Base-by-base conservation (phyloP, 345 rosid species). In the Eucalyptus erythrocorys region DNA sequence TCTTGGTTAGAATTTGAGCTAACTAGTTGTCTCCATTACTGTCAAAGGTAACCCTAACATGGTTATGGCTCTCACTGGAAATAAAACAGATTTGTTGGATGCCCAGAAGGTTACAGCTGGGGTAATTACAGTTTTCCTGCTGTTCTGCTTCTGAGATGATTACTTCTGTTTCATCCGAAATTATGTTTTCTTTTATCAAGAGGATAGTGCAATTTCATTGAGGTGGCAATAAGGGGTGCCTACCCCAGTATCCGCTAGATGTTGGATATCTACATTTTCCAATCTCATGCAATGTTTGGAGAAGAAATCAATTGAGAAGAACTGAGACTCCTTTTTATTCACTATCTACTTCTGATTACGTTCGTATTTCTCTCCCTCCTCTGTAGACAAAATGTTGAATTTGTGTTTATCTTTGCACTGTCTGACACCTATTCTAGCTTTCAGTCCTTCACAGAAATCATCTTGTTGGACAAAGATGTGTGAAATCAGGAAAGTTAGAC, bases 41-140 rank as follows among this genome's bases (percentile, higher is more conserved):
- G n/a, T n/a, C n/a, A n/a, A n/a, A n/a, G n/a, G n/a, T n/a, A n/a
- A n/a, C n/a, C n/a, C n/a, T n/a, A n/a, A n/a, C n/a, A n/a, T n/a
- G n/a, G n/a, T n/a, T n/a, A n/a, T n/a, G n/a, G n/a, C n/a, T n/a
- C n/a, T n/a, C n/a, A n/a, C n/a, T n/a, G n/a, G n/a, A n/a, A n/a
- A n/a, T n/a, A 97, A 96, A 92, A 93, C 98, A 89, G 99, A 97
- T 92, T 90, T 97, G 92, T 91, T 95, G 48, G 98, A 96, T 92
- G 94, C 97, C 76, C 94, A 92, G 92, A 96, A 97, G 92, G 96
- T 96, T 87, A 89, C 93, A 51, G 93, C 95, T 11, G 97, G 96
- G 98, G 99, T 90, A 93, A 92, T 95, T 93, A 71, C 86, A 49
- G 66, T 59, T 59, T 61, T 61, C 68, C 32, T 89, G 42, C 84